Evolutionary conservation across 495 filamentous ascomycete genomes (phyloP).

Genomic region (Trichodelitschia bisporula): DNA sequence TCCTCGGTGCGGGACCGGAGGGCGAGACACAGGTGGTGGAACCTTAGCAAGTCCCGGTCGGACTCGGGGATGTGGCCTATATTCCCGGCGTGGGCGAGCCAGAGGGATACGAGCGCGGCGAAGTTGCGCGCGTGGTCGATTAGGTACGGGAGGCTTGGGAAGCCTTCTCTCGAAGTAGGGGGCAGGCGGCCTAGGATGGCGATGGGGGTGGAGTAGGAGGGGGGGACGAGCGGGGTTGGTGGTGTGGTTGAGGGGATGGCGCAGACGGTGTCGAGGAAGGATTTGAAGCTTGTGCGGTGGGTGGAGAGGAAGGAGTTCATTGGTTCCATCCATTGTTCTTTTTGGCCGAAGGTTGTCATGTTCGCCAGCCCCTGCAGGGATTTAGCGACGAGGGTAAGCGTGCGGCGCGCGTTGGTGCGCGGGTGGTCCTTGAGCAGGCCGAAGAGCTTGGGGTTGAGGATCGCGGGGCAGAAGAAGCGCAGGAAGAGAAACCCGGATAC

Average conservation of each 20-base stretch:
- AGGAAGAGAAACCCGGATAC: conserved; percentile 94
- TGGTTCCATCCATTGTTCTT: conserved; percentile 96
- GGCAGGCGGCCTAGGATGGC: conserved; percentile 73
- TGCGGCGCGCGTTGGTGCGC: conserved; percentile 63
- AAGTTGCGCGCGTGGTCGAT: conserved; percentile 79
- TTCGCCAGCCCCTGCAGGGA: conserved; percentile 88
- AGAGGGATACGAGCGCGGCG: conserved; percentile 68
- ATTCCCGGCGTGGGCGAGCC: conserved; percentile 39
- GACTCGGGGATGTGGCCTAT: conserved; percentile 22
- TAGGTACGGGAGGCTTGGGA: conserved; percentile 81
- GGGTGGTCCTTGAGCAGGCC: conserved; percentile 82
- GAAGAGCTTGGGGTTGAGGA: conserved; percentile 91
- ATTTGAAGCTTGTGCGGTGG: conserved; percentile 53
- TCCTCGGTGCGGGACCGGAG: conserved; percentile 49
- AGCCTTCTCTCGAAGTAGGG: conserved; percentile 66
- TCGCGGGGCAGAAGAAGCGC: conserved; percentile 86
- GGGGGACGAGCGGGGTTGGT: conserved; percentile 28
- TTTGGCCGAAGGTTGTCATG: conserved; percentile 76
- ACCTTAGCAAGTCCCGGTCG: conserved; percentile 32
- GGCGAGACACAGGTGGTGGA: conserved; percentile 50
- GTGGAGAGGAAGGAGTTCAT: conserved; percentile 62
- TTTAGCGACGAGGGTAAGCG: conserved; percentile 84
- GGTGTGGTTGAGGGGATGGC: conserved; percentile 38
- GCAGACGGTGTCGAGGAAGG: conserved; percentile 71
- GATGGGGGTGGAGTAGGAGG: conserved; percentile 79